Evolutionary conservation across 1,139 yeast genomes (phyloP).

Genomic region (Taphrina pruni): DNA sequence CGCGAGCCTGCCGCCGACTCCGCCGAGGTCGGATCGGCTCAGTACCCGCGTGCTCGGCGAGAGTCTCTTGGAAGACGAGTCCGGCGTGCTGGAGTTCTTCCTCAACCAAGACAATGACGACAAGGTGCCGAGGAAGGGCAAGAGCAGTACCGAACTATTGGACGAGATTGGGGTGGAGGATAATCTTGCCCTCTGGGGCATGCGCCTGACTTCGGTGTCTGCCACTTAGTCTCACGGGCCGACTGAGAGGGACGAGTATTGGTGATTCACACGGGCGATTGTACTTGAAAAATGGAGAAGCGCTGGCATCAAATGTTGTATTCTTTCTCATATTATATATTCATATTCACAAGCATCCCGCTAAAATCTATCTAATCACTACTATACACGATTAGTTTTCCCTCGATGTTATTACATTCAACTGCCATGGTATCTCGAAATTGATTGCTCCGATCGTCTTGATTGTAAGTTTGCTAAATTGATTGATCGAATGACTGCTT

Average conservation of each 20-base stretch:
- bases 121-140: neutral
- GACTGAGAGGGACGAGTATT: no score
- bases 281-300: neutral
- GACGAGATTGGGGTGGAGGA: conserved; percentile 18
- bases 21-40: conserved; percentile 30
- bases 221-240: neutral
- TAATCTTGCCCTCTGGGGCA: conserved; percentile 17
- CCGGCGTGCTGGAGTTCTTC: conserved; percentile 12
- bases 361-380: no score
- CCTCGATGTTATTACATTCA: no score
- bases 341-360: neutral
- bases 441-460: no score
- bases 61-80: conserved; percentile 11
- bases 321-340: neutral
- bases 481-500: no score
- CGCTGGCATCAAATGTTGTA: neutral
- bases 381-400: no score
- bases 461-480: no score
- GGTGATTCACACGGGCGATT: no score
- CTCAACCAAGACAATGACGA: neutral
- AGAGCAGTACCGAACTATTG: conserved; percentile 10
- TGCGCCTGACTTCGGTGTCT: conserved; percentile 8
- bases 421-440: no score
- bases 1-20: conserved; percentile 24
- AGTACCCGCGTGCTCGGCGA: conserved; percentile 27